phyloP scores from a whole-genome alignment of 768 basidiomycete species.

The Amylocystis lapponica region DNA sequence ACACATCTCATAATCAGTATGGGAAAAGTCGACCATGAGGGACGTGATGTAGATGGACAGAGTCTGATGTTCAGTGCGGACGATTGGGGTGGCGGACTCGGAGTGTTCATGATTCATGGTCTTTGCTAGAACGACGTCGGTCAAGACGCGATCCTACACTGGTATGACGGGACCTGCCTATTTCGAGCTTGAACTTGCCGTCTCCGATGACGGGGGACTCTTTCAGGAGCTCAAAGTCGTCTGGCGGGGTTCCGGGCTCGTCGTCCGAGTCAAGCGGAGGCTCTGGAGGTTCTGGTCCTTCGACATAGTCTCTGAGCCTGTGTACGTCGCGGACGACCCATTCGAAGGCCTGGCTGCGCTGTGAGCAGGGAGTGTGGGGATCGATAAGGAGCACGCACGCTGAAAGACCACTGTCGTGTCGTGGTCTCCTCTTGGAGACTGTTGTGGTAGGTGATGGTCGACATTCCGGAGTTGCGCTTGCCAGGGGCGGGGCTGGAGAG shows the following conservation, averaged over 20 bases:
- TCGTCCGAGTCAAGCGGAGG: constrained; percentile 18
- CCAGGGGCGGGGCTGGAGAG: constrained; percentile 11
- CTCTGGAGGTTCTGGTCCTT: constrained; percentile 20
- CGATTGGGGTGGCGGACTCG: constrained; percentile 7
- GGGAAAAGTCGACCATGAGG: constrained; percentile 54
- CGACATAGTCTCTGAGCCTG: constrained; percentile 53
- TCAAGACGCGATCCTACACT: too few species aligned
- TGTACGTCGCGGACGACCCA: constrained; percentile 59
- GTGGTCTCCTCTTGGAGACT: constrained; percentile 35
- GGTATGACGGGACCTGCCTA: constrained; percentile 37
- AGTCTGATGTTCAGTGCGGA: constrained; percentile 29
- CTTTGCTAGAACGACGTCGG: constrained; percentile 11
- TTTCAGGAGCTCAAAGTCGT: constrained; percentile 56
- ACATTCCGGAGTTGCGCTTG: constrained; percentile 6
- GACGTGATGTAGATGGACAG: constrained; percentile 66
- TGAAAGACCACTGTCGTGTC: constrained; percentile 61
- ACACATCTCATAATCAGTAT: constrained; percentile 51
- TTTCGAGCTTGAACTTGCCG: constrained; percentile 66
- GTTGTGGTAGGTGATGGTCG: constrained; percentile 9
- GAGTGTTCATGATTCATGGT: constrained; percentile 4
- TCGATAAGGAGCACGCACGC: constrained; percentile 31
- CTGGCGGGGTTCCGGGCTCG: constrained; percentile 23
- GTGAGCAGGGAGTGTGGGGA: background rate
- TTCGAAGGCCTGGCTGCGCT: constrained; percentile 53
- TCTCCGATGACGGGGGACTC: constrained; percentile 65